These are phyloP conservation scores for Colletotrichum spaethianum DNA, from an alignment of 2,329 filamentous ascomycete species.

Conservation along the genomic window DNA sequence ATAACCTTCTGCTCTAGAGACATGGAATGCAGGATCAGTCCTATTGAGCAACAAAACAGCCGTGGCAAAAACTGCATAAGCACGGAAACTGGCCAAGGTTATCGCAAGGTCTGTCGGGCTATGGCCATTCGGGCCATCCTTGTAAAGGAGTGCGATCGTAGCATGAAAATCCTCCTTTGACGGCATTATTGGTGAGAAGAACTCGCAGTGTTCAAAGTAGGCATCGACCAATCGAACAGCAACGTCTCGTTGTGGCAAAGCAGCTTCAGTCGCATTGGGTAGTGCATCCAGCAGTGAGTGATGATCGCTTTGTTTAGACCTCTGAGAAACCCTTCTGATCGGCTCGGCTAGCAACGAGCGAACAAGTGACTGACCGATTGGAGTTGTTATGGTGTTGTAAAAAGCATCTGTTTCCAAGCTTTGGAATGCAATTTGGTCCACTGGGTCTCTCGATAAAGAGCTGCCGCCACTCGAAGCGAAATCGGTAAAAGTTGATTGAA, in stretches of 20 bases:
- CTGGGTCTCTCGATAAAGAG: background rate
- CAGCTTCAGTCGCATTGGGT: conserved; percentile 31
- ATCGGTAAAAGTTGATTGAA: background rate
- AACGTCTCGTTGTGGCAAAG: conserved; percentile 36
- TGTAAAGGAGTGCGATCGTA: conserved; percentile 29
- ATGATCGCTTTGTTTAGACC: conserved; percentile 16
- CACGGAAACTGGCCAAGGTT: conserved; percentile 19
- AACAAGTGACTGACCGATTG: conserved; percentile 30
- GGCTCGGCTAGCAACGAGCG: conserved; percentile 33
- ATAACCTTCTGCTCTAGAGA: conserved; percentile 31
- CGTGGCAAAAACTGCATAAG: conserved; percentile 32
- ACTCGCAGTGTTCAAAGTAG: conserved; percentile 49
- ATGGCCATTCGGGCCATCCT: background rate
- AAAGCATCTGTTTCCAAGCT: background rate
- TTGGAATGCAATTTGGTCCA: conserved; percentile 1
- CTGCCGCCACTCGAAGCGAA: background rate
- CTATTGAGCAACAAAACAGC: conserved; percentile 39
- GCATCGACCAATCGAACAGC: conserved; percentile 39
- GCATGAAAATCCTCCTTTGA: conserved; percentile 40
- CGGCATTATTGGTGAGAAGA: conserved; percentile 46
- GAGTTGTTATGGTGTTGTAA: background rate
- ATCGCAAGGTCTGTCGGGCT: background rate
- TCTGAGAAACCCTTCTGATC: conserved; percentile 5
- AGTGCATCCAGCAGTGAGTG: conserved; percentile 40
- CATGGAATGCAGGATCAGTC: conserved; percentile 34